These are phyloP conservation scores for Trypanosoma lewisi DNA, from an alignment of 208 protist species.

Conservation along the genomic window DNA sequence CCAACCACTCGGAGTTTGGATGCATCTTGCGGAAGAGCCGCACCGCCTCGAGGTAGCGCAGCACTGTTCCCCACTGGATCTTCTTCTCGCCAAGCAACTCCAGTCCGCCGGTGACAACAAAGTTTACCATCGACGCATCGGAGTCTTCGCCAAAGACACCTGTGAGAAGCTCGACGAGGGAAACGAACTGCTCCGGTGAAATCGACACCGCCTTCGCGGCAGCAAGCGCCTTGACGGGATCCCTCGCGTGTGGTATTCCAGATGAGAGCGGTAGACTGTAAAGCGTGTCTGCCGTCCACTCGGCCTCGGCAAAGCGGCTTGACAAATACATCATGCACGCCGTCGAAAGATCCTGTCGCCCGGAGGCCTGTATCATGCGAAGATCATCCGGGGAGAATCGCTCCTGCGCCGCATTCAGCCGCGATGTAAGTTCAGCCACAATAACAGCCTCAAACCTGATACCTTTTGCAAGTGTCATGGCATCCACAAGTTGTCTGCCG, in stretches of 20 bases:
- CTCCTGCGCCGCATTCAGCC: constrained; percentile 37
- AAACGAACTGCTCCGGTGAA: constrained; percentile 72
- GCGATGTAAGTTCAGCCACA: constrained; percentile 38
- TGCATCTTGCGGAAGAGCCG: constrained; percentile 37
- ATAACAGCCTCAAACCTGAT: constrained; percentile 35
- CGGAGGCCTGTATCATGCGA: constrained; percentile 44
- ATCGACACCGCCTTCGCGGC: constrained; percentile 55
- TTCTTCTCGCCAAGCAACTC: constrained; percentile 37
- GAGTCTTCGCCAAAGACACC: constrained; percentile 43
- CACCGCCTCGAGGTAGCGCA: constrained; percentile 62
- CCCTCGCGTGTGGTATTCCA: constrained; percentile 24
- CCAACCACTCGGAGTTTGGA: constrained; percentile 55
- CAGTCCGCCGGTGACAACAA: constrained; percentile 45
- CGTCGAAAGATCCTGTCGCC: constrained; percentile 34
- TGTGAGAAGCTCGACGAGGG: constrained; percentile 58
- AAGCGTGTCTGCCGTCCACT: constrained; percentile 73
- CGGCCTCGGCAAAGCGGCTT: constrained; percentile 53
- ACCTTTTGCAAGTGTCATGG: constrained; percentile 42
- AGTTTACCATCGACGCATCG: constrained; percentile 43
- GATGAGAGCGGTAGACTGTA: constrained; percentile 58
- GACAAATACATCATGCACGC: constrained; percentile 49
- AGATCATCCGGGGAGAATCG: constrained; percentile 73
- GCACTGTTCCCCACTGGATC: constrained; percentile 28
- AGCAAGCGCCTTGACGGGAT: constrained; percentile 54
- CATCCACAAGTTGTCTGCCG: constrained; percentile 66